Evolutionary conservation across 108 stramenopile genomes (phyloP), one percentile per base, ranked within the genome.

Genomic region (Cyclotella atomus): DNA sequence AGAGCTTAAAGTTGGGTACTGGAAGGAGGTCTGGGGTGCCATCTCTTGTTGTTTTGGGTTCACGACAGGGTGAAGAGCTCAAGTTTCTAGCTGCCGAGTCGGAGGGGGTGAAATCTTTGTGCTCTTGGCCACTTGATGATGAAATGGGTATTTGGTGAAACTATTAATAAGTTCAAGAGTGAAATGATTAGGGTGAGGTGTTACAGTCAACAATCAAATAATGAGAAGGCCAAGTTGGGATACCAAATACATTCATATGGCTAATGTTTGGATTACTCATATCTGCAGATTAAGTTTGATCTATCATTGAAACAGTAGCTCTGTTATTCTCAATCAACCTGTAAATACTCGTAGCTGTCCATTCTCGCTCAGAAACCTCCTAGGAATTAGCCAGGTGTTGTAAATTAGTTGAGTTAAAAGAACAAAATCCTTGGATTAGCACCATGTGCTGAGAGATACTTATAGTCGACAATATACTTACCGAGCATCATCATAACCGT

Each of bases 21-120:
- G 85, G 79, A 3, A 70, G 89, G 19, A 68, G 89, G 53, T 87
- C 86, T 59, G 89, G 89, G 3, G 83, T 90, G 50, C 89, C 89
- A 38, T 84, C 89, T 5, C 49, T 90, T 0, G 87, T 90, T 20
- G 89, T 90, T 2, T 74, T 90, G 52, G 81, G 82, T 54, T 57
- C 71, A 45, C 71, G 72, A 14, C 68, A 64, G 14, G 87, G 85
- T 21, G 65, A 73, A 24, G 89, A 90, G 70, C 23, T 87, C 30
- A 69, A 67, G 2, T 90, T 88, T 70, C 34, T 90, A 2, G 59
- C 77, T 29, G 76, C 86, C 10, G 89, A 90, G 57, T 46, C 74
- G 15, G 43, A 84, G 49, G 84, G 84, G 14, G 81, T 70, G 28
- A 71, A 70, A 47, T 77, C 85, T 8, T 72, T 90, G 53, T 59